Evolutionary conservation across 202 grass and related monocot species (phyloP).

Genomic region (Musa balbisiana): DNA sequence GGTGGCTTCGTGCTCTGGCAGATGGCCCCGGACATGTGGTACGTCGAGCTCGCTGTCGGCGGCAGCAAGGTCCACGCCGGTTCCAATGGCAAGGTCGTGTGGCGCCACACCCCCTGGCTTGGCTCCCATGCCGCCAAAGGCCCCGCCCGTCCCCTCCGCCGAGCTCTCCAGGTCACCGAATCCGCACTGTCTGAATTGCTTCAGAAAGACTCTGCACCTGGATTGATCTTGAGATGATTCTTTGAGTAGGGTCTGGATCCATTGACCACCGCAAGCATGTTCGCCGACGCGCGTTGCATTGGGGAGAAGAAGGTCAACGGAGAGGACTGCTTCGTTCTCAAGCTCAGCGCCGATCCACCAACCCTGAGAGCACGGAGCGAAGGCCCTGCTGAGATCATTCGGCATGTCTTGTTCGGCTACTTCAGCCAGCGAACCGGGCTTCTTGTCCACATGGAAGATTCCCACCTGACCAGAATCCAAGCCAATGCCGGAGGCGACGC

Average conservation of each 20-base stretch:
- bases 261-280: conserved; percentile 45
- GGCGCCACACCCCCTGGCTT: too few relatives aligned
- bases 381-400: too few relatives aligned
- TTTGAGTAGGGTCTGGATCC: conserved; percentile 48
- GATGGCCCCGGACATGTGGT: conserved; percentile 65
- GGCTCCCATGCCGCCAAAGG: conserved; percentile 41
- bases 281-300: conserved; percentile 46
- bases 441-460: too few relatives aligned
- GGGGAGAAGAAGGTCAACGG: conserved; percentile 1
- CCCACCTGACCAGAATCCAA: conserved; percentile 55
- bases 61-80: conserved; percentile 59
- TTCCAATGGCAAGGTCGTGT: conserved; percentile 42
- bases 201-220: too few relatives aligned
- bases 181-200: too few relatives aligned
- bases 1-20: conserved; percentile 15
- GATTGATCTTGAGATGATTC: conserved; percentile 11
- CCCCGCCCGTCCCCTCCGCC: conserved; percentile 53
- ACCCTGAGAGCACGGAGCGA: too few relatives aligned
- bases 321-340: conserved; percentile 46
- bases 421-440: too few relatives aligned
- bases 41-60: conserved; percentile 58
- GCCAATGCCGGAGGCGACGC: conserved; percentile 37
- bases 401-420: too few relatives aligned
- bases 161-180: conserved; percentile 27
- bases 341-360: conserved; percentile 36